Conservation (phyloP, 1,284 basidiomycete genomes). For the Pisolithus thermaeus region DNA sequence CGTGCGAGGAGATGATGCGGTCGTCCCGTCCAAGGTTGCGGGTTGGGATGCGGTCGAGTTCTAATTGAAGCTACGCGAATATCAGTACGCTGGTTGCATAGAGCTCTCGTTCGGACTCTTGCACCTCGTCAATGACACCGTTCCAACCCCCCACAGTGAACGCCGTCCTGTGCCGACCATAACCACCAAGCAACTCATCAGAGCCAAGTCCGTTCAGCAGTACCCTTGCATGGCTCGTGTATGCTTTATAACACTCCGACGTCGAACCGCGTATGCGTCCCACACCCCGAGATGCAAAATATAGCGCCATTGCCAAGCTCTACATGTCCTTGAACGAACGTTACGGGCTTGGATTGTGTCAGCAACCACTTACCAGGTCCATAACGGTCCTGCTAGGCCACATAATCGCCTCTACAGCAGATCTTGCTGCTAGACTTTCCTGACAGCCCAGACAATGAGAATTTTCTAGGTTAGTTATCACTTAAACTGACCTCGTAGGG, state of each 20-base stretch:
- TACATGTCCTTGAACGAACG: conserved; percentile 28
- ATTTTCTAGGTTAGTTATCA: neutral
- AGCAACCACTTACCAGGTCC: conserved; percentile 66
- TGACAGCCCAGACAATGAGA: conserved; percentile 25
- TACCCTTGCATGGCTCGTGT: conserved; percentile 75
- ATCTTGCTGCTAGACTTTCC: conserved; percentile 60
- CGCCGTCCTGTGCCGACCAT: conserved; percentile 82
- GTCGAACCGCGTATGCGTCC: conserved; percentile 47
- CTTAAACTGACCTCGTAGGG: conserved; percentile 61
- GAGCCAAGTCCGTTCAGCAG: conserved; percentile 91
- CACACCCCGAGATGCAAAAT: conserved; percentile 82
- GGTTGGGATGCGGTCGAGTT: conserved; percentile 84
- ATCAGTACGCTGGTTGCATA: neutral
- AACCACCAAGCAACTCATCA: conserved; percentile 93
- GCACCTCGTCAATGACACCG: conserved; percentile 76
- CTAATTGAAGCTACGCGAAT: conserved; percentile 73
- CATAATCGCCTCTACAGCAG: conserved; percentile 71
- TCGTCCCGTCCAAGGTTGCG: conserved; percentile 95
- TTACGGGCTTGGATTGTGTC: neutral
- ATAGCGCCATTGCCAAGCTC: conserved; percentile 89
- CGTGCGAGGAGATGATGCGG: conserved; percentile 82
- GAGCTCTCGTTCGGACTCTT: neutral
- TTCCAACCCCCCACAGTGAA: conserved; percentile 66
- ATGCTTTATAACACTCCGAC: conserved; percentile 38
- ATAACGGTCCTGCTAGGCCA: conserved; percentile 80